phyloP scores from a whole-genome alignment of 352 stramenopile genomes.

The Globisporangium takayamanum region DNA sequence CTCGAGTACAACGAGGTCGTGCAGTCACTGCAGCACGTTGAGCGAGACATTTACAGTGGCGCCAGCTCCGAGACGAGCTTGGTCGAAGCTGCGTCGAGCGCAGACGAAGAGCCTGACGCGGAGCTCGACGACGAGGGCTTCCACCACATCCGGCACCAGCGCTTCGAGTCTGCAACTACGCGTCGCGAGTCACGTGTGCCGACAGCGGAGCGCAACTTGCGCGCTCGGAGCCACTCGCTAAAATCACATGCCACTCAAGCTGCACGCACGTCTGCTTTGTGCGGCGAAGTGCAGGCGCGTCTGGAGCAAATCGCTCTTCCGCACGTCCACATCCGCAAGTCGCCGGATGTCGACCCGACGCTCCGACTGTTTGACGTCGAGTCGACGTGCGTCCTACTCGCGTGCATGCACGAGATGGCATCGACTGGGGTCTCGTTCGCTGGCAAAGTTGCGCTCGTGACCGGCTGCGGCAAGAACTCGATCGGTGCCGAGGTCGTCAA shows the following conservation, averaged over 20 bases:
- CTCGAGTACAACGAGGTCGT: constrained; percentile 39
- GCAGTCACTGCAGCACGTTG: not conserved
- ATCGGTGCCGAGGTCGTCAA: constrained; percentile 84
- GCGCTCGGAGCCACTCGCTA: not conserved
- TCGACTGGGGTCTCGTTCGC: constrained; percentile 78
- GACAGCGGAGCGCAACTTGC: constrained; percentile 14
- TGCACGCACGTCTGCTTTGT: constrained; percentile 10
- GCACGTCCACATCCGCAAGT: constrained; percentile 55
- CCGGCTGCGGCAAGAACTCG: constrained; percentile 78
- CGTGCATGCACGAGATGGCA: constrained; percentile 83
- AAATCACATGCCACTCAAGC: constrained; percentile 57
- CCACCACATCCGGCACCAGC: constrained; percentile 7
- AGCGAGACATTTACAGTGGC: not conserved
- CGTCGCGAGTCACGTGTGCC: not conserved
- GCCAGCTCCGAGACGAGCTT: not conserved
- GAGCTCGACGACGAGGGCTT: constrained; percentile 18
- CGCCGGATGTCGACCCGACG: constrained; percentile 65
- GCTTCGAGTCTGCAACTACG: not conserved
- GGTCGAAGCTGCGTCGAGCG: not conserved
- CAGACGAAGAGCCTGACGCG: not conserved
- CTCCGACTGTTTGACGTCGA: constrained; percentile 80
- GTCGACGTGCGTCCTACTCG: constrained; percentile 67
- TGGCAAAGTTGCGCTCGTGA: constrained; percentile 82
- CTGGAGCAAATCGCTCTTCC: constrained; percentile 1
- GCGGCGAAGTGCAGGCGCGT: not conserved